Evolutionary conservation across 2,329 filamentous ascomycete genomes (phyloP), one percentile per base, ranked within the genome.

Genomic region (Microdochium nivale): DNA sequence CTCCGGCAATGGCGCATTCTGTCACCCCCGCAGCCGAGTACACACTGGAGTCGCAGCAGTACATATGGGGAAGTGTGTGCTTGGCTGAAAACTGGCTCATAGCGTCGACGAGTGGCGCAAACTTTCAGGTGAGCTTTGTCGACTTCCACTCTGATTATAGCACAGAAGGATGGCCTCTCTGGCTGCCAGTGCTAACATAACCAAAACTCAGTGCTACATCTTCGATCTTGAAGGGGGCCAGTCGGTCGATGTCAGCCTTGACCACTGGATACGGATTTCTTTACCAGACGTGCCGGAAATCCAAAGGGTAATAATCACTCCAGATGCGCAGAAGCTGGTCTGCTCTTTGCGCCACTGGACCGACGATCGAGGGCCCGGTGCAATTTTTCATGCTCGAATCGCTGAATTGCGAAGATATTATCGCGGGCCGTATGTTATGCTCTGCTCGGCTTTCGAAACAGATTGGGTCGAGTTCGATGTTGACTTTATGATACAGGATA

Each of bases 281-380:
- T 25, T 60, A 13, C 52, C 54, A 10, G 25, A 30, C 16, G 35
- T 51, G 13, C 55, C 57, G 1, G 53, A 57, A 30, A 58, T 60
- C 16, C 40, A 55, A 19, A 52, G 37, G 16, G 16, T 60, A 11
- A 49, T 55, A 11, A 53, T 60, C 5, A 59, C 59, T 8, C 53
- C 54, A 10, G 53, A 60, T 43, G 53, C 53, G 30, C 37, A 57
- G 44, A 54, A 25, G 1, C 19, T 65, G 3, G 57, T 54, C n/a
- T 63, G 56, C 47, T 49, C 62, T 33, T 33, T 64, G 47, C 50
- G 57, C 8, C 51, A 59, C 30, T 50, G 53, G 47, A 53, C 58
- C 11, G 55, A 55, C 8, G 55, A 55, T 14, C 16, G 49, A 23
- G 33, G 51, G 8, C 54, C 52, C 1, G 52, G 54, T 11, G 54